A percentile compares a stretch with the other conserved stretches of the same genome.
phyloP scores from a whole-genome alignment of 345 rosid species.

The Eucalyptus melliodora region DNA sequence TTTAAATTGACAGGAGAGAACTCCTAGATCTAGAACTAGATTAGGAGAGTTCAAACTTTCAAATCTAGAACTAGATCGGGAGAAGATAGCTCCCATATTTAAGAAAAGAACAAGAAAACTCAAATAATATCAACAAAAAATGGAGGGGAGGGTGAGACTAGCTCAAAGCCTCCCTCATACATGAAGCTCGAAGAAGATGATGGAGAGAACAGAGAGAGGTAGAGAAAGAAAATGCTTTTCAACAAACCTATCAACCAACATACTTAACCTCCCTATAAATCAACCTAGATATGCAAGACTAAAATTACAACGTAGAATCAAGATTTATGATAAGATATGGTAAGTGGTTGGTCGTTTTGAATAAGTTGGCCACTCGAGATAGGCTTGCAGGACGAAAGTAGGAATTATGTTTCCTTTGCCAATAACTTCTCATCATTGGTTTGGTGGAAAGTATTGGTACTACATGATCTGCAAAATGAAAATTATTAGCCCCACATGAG shows the following conservation, averaged over 20 bases:
- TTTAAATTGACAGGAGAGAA: too few relatives aligned
- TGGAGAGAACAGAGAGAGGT: not conserved
- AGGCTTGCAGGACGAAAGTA: not conserved
- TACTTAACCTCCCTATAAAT: not conserved
- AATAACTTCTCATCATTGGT: not conserved
- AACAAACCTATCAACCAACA: not conserved
- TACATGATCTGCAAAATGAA: not conserved
- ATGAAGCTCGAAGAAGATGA: not conserved
- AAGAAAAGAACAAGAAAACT: too few relatives aligned
- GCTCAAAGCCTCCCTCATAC: not conserved
- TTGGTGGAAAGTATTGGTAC: not conserved
- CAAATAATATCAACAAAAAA: not conserved
- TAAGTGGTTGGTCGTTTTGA: not conserved
- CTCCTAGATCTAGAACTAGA: too few relatives aligned
- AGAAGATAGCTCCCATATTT: too few relatives aligned
- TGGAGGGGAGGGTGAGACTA: not conserved
- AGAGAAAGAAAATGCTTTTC: not conserved
- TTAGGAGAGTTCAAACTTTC: too few relatives aligned
- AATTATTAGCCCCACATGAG: not conserved
- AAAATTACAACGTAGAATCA: not conserved
- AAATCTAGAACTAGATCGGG: too few relatives aligned
- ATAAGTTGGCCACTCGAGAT: not conserved
- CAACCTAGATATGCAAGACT: not conserved
- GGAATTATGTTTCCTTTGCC: not conserved
- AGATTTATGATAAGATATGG: not conserved